Evolutionary conservation across 2,329 filamentous ascomycete species (phyloP), one percentile per base, ranked within the genome.

Genomic region (Botryosphaeria dothidea): DNA sequence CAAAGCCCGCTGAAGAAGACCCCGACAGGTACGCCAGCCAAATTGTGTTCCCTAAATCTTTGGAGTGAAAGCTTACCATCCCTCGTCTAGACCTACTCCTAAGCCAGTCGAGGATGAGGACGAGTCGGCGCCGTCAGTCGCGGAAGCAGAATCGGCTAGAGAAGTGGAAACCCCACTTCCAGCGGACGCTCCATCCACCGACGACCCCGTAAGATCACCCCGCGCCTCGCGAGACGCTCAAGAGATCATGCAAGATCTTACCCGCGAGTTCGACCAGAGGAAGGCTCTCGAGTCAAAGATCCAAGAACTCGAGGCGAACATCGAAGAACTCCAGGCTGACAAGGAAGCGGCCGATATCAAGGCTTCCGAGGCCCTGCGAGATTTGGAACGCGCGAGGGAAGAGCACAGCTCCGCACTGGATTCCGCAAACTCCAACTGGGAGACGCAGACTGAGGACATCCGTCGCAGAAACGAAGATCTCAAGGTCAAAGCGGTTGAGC

Each of bases 401-500:
- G 63, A 60, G 23, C 63, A 65, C 27, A 48, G 41, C 25, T 52
- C 45, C 19, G 56, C 54, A 4, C 36, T 65, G 23, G 45, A 46
- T 11, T 54, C 63, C 34, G 63, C 63, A n/a, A 23, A 36, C 25
- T 45, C 54, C 25, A 27, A 7, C 34, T 60, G 45, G 29, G 54
- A 65, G n/a, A 17, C 56, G 11, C 45, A 65, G 56, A 65, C 63
- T 5, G 54, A 61, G 23, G 63, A 65, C 19, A 65, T 65, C 29
- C 54, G 54, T 8, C 54, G 56, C 7, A 34, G 38, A 13, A 65
- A 65, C 23, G 63, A 65, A 6, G 63, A 65, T 13, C 56, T 65
- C 17, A 52, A 60, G 56, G 41, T 65, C 63, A 65, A 65, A 45
- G 63, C 63, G 17, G 63, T 65, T 15, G 63, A 65, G 46, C 63